Evolutionary conservation across 163 green algal species (phyloP), one percentile per base, ranked within the genome.

Genomic region (Chlorella variabilis): DNA sequence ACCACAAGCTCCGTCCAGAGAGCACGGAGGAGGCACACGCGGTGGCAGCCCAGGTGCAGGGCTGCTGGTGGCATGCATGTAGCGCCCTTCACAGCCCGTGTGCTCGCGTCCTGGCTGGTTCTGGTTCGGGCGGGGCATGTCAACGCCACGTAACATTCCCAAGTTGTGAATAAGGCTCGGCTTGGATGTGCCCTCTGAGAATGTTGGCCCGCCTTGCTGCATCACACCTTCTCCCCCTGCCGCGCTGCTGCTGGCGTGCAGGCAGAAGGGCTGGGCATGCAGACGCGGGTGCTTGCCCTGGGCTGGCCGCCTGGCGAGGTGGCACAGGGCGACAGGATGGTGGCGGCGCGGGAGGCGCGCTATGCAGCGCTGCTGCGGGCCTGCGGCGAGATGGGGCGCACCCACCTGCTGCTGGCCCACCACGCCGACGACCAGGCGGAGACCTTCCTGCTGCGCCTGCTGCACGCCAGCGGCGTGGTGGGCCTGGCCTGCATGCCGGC

Each of bases 351-450:
- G 0, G 38, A 84, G 18, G 83, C 62, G 23, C 87, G 88, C 3
- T 88, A 91, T 33, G 23, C 23, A 0, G 15, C 83, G 9, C 80
- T 91, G 68, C 33, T 76, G 11, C 6, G 36, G 3, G 82, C 78
- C 3, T 85, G 74, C 42, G 45, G 67, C 0, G 34, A 54, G 38
- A 27, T 33, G 20, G 59, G 70, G 25, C 42, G 80, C 8, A 29
- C n/a, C 42, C 34, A 71, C 34, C 65, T 91, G 48, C 77, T 91
- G 45, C 75, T 80, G 41, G 88, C 45, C 1, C 88, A 91, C 66
- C 87, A 91, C 51, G 87, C 81, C 79, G 88, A 88, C 48, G 87
- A 91, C 77, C 86, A 92, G 66, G 84, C 66, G 9, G 88, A 92
- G 71, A 92, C 84, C 21, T 87, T 91, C n/a, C 49, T 91, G 54